Percentiles rank a stretch among this genome's conserved stretches.
Conservation (phyloP, 2,329 filamentous ascomycete species). For the Trichoderma sp. region DNA sequence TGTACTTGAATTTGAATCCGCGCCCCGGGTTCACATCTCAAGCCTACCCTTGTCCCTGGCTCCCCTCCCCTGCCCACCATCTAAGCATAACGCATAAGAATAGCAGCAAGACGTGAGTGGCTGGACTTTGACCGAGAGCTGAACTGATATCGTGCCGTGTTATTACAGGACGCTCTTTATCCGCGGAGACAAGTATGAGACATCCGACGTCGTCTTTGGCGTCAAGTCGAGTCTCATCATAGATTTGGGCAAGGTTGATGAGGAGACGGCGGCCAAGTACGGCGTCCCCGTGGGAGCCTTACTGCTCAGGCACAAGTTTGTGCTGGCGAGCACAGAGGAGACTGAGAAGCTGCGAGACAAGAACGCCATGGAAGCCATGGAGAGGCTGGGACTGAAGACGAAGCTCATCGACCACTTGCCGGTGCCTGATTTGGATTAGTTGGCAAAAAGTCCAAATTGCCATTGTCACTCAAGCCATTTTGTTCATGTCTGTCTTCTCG, state of each 20-base stretch:
- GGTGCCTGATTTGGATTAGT: conserved; percentile 64
- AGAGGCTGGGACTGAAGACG: conserved; percentile 66
- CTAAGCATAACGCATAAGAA: neutral
- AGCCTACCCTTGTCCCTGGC: neutral
- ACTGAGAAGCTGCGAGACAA: conserved; percentile 65
- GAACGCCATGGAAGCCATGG: conserved; percentile 65
- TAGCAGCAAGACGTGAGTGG: neutral
- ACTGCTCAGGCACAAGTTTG: conserved; percentile 72
- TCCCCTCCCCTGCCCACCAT: neutral
- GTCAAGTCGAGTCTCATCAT: conserved; percentile 80
- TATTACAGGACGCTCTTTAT: conserved; percentile 69
- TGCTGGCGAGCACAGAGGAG: conserved; percentile 56
- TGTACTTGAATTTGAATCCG: neutral
- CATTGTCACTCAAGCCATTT: neutral
- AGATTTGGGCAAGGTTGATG: conserved; percentile 54
- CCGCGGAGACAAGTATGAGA: conserved; percentile 77
- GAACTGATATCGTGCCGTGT: neutral
- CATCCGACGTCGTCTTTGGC: conserved; percentile 81
- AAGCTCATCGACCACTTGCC: conserved; percentile 76
- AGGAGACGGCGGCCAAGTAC: conserved; percentile 59
- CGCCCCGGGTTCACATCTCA: neutral
- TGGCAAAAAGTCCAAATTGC: neutral
- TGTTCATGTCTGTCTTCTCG: neutral
- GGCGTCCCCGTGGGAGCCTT: conserved; percentile 63
- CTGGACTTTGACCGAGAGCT: neutral